phyloP scores from a whole-genome alignment of 139 green algal species.

The Yamagishiella unicocca region DNA sequence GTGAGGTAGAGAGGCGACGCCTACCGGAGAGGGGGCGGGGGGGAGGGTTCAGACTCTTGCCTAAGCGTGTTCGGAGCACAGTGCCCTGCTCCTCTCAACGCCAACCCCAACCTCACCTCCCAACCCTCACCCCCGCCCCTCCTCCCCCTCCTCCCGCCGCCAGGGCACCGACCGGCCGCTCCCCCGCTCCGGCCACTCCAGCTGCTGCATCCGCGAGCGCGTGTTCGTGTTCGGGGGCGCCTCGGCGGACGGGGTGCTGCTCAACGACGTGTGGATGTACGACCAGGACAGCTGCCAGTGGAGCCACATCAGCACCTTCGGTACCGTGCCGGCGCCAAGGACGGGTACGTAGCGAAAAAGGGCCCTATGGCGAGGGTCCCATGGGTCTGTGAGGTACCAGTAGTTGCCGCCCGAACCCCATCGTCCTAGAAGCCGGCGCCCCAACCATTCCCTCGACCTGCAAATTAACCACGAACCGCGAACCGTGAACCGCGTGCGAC shows the following conservation, averaged over 20 bases:
- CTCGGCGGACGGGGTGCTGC: slow-evolving; percentile 63
- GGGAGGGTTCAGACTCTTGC: too few relatives aligned
- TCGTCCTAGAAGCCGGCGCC: too few relatives aligned
- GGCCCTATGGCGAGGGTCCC: neutral
- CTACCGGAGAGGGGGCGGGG: too few relatives aligned
- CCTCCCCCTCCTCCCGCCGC: neutral
- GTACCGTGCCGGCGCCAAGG: slow-evolving; percentile 56
- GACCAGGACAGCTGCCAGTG: slow-evolving; percentile 74
- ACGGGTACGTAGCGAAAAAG: slow-evolving; percentile 45
- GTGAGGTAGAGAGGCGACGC: too few relatives aligned
- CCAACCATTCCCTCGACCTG: too few relatives aligned
- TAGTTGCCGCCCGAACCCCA: too few relatives aligned
- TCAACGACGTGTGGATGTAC: slow-evolving; percentile 83
- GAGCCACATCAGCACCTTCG: slow-evolving; percentile 68
- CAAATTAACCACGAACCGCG: too few relatives aligned
- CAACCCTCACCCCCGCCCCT: neutral
- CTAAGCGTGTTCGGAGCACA: too few relatives aligned
- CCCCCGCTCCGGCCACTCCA: slow-evolving; percentile 62
- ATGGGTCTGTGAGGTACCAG: too few relatives aligned
- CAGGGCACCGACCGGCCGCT: slow-evolving; percentile 60
- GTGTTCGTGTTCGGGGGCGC: slow-evolving; percentile 83
- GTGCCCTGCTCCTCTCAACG: too few relatives aligned
- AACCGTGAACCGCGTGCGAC: too few relatives aligned
- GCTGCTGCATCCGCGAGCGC: slow-evolving; percentile 69
- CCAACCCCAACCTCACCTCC: too few relatives aligned